Base-by-base conservation (phyloP, 441 rosid genomes). In the Adansonia gregorii region DNA sequence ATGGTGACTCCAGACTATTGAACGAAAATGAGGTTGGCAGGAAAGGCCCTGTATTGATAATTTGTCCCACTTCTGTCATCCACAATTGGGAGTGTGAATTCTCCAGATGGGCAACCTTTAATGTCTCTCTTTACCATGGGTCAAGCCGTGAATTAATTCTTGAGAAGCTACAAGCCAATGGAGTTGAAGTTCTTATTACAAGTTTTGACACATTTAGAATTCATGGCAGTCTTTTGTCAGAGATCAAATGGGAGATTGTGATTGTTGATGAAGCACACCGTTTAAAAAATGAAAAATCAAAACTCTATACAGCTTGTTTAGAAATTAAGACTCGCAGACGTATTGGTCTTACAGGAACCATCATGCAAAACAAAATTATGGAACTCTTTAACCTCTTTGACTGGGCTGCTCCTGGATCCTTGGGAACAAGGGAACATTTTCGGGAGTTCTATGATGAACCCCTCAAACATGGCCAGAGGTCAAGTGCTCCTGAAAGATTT, bases 181-280 rank as follows among this genome's bases (percentile, higher is more conserved):
- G 86, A 79, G 90, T 85, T 17, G 97, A 93, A 85, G 89, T 95
- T 70, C 88, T 94, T 64, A 85, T 95, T 70, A 91, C 97, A 39
- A 95, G 98, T 83, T 95, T 94, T 67, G 99, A 95, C 84, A 85
- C 93, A 0, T 95, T 85, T 80, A 87, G 98, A 85, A 92, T 94
- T 70, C 93, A 90, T 78, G 95, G 97, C 56, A 86, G 67, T 58
- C 82, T 89, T 71, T 87, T 95, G 85, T 89, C 94, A 0, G 85
- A 85, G 80, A 76, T 91, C 39, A 80, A 85, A n/a, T 95, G 99
- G 99, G 97, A 94, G 86, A 83, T 93, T 64, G 93, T 92, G 76
- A 84, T 95, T 72, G 92, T 94, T 80, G 99, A 95, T 74, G 99
- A 95, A 85, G 98, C 97, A 60, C 98, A 95, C 80, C 89, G 92